These are phyloP conservation scores for Dacryopinax spathularia DNA, from an alignment of 768 basidiomycete genomes.

Conservation along the genomic window DNA sequence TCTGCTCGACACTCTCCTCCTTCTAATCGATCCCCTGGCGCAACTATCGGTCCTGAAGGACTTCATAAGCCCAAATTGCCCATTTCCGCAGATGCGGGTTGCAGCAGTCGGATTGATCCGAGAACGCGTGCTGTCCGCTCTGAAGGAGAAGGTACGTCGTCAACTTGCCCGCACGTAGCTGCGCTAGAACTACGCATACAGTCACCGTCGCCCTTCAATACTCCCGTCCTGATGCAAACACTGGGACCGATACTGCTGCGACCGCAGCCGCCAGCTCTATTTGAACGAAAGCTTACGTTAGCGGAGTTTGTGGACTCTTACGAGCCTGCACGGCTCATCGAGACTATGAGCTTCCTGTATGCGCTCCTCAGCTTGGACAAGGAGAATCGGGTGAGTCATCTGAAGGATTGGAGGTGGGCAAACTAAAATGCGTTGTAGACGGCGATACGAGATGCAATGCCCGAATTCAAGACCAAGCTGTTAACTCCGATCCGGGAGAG, in stretches of 20 bases:
- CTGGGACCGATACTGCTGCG: constrained; percentile 49
- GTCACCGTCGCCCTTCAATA: constrained; percentile 35
- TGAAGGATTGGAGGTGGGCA: background rate
- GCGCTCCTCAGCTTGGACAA: constrained; percentile 45
- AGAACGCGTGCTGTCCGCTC: constrained; percentile 45
- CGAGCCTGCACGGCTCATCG: constrained; percentile 48
- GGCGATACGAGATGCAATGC: background rate
- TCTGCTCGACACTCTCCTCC: constrained; percentile 40
- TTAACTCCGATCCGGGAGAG: background rate
- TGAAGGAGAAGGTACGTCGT: constrained; percentile 14
- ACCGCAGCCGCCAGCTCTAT: constrained; percentile 41
- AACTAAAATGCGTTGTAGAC: background rate
- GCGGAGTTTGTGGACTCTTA: constrained; percentile 38
- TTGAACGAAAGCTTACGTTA: constrained; percentile 25
- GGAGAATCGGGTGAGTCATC: constrained; percentile 36
- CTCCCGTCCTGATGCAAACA: constrained; percentile 38
- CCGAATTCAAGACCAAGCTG: background rate
- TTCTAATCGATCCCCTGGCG: constrained; percentile 32
- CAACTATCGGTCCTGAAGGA: constrained; percentile 44
- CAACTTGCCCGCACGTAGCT: too few species aligned
- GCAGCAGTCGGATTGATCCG: constrained; percentile 56
- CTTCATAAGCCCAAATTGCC: constrained; percentile 28
- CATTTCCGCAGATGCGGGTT: constrained; percentile 52
- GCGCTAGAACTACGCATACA: background rate
- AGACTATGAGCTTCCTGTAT: constrained; percentile 56